These are phyloP conservation scores for Amanita polypyramis DNA, from an alignment of 768 basidiomycete genomes.

Conservation along the genomic window DNA sequence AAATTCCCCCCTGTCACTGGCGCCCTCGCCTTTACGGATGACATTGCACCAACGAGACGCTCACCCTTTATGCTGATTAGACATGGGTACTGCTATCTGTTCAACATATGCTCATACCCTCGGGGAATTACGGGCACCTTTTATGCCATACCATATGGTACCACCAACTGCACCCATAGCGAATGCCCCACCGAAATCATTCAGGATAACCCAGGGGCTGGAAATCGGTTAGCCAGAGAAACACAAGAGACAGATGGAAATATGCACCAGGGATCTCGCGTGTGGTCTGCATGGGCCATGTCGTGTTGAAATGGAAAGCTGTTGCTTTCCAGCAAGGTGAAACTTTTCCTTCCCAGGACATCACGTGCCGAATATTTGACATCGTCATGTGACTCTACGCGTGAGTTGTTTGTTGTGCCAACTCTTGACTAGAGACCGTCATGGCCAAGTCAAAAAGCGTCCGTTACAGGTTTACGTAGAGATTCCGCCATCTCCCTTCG, in stretches of 20 bases:
- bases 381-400: conserved; percentile 3
- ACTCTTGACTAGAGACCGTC: conserved; percentile 9
- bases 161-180: conserved; percentile 98
- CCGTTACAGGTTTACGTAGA: conserved; percentile 46
- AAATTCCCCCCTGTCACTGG: conserved; percentile 98
- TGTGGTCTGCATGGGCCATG: conserved; percentile 90
- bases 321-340: conserved; percentile 8
- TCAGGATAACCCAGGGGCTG: conserved; percentile 97
- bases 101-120: conserved; percentile 42
- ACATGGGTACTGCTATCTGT: not conserved
- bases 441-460: conserved; percentile 18
- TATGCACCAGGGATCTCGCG: conserved; percentile 80
- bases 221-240: not conserved
- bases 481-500: conserved; percentile 37
- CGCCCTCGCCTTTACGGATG: conserved; percentile 95
- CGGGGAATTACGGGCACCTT: conserved; percentile 95
- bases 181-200: conserved; percentile 96
- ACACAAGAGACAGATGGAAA: not conserved
- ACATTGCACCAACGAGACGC: conserved; percentile 85
- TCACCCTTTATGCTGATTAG: conserved; percentile 57
- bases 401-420: not conserved
- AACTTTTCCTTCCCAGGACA: conserved; percentile 3
- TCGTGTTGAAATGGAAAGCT: conserved; percentile 10
- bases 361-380: conserved; percentile 1
- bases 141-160: conserved; percentile 97